Percentiles rank a stretch among this genome's conserved stretches.
Evolutionary conservation across 1,139 yeast species (phyloP).

Genomic region (Suhomyces anneliseae): DNA sequence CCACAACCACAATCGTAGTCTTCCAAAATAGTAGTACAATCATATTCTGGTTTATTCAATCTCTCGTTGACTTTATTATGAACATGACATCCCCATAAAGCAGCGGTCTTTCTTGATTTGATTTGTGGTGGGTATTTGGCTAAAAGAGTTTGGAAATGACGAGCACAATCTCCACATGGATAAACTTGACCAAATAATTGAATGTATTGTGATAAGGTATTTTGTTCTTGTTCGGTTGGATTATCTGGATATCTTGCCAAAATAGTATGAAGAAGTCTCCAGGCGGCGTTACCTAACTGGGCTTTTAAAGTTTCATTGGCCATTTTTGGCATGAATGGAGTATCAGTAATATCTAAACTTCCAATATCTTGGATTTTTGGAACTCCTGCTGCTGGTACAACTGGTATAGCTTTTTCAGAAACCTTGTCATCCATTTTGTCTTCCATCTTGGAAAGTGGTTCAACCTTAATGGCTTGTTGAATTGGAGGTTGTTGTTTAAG

Average conservation of each 20-base stretch:
- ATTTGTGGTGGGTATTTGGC: conserved; percentile 82
- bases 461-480: background rate
- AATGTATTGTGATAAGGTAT: conserved; percentile 57
- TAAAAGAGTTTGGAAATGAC: conserved; percentile 76
- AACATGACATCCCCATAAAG: conserved; percentile 95
- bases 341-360: conserved; percentile 29
- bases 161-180: conserved; percentile 94
- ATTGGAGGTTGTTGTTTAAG: background rate
- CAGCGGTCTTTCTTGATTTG: conserved; percentile 73
- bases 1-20: conserved; percentile 98
- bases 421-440: background rate
- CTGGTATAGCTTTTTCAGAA: too few species aligned
- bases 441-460: background rate
- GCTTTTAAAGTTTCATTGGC: conserved; percentile 61
- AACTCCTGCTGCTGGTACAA: too few species aligned
- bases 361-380: background rate
- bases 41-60: conserved; percentile 69
- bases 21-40: conserved; percentile 79
- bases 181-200: conserved; percentile 72
- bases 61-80: conserved; percentile 83
- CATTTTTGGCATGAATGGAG: conserved; percentile 87
- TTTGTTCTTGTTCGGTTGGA: conserved; percentile 64
- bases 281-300: conserved; percentile 82
- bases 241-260: conserved; percentile 87
- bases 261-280: conserved; percentile 86